phyloP scores from a whole-genome alignment of 2,329 filamentous ascomycete genomes.

The Ilyonectria mors-panacis region DNA sequence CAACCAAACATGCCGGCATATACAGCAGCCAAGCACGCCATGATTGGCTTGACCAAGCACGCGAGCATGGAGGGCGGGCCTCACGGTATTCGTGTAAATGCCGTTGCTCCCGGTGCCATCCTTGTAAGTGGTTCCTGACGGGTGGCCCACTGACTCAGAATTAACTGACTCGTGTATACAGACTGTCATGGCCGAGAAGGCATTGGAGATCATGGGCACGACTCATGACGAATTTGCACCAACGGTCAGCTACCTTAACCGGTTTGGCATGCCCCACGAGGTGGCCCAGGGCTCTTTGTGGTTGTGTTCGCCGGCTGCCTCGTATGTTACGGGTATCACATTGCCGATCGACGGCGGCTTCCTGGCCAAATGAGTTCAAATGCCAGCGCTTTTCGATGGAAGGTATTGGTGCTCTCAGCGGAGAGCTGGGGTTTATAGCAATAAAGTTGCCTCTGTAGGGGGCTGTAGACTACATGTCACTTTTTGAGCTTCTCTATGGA shows the following conservation, averaged over 20 bases:
- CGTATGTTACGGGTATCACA: conserved; percentile 33
- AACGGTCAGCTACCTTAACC: conserved; percentile 33
- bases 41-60: conserved; percentile 57
- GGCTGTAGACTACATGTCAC: too few species aligned
- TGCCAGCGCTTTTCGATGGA: too few species aligned
- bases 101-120: conserved; percentile 38
- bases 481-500: too few species aligned
- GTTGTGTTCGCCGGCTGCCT: conserved; percentile 28
- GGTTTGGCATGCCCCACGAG: conserved; percentile 35
- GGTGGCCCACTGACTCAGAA: background rate
- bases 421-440: too few species aligned
- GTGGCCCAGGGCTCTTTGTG: conserved; percentile 35
- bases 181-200: conserved; percentile 36
- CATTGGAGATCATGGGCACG: conserved; percentile 38
- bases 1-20: conserved; percentile 50
- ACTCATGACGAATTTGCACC: conserved; percentile 39
- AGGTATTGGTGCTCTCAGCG: too few species aligned
- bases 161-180: conserved; percentile 13
- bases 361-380: conserved; percentile 22
- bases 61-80: conserved; percentile 57
- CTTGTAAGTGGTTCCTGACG: conserved; percentile 30
- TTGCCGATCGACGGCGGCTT: conserved; percentile 34
- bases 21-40: conserved; percentile 55
- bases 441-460: too few species aligned
- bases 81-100: conserved; percentile 40